Conservation (phyloP, 2,329 filamentous ascomycete genomes). For the Fonsecaea nubica region DNA sequence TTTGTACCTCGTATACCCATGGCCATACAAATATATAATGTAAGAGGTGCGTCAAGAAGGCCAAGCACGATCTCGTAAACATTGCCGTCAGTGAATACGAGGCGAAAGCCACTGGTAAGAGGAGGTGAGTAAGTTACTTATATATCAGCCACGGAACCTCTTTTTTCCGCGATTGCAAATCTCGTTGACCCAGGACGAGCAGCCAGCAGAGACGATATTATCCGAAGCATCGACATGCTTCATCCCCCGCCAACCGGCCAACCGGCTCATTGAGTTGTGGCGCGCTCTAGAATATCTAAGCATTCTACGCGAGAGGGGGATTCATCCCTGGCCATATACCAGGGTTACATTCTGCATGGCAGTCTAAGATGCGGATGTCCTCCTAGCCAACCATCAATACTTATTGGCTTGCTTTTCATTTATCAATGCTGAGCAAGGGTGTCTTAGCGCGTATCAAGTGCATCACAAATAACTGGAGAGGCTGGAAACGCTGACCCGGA, state of each 20-base stretch:
- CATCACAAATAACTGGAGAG: too few relatives aligned
- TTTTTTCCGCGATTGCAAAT: neutral
- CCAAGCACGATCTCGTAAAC: too few relatives aligned
- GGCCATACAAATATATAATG: too few relatives aligned
- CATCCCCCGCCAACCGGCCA: neutral
- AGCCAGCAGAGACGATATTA: neutral
- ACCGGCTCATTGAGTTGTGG: neutral
- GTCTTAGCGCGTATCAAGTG: too few relatives aligned
- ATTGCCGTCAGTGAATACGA: neutral
- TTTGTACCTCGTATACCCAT: neutral
- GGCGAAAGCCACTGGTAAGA: neutral
- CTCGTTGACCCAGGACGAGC: neutral
- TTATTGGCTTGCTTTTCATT: neutral
- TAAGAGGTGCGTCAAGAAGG: too few relatives aligned
- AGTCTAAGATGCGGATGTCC: neutral
- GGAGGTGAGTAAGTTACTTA: neutral
- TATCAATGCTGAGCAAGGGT: neutral
- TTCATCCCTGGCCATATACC: neutral
- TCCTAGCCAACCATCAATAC: neutral
- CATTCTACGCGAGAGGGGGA: neutral
- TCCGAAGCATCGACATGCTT: neutral
- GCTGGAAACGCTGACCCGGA: too few relatives aligned
- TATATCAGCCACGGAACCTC: neutral
- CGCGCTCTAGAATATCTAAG: neutral
- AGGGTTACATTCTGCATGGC: neutral